A percentile compares a stretch with the other conserved stretches of the same genome.
These are phyloP conservation scores for Agroathelia rolfsii DNA, from an alignment of 1,284 basidiomycete genomes.

Conservation along the genomic window DNA sequence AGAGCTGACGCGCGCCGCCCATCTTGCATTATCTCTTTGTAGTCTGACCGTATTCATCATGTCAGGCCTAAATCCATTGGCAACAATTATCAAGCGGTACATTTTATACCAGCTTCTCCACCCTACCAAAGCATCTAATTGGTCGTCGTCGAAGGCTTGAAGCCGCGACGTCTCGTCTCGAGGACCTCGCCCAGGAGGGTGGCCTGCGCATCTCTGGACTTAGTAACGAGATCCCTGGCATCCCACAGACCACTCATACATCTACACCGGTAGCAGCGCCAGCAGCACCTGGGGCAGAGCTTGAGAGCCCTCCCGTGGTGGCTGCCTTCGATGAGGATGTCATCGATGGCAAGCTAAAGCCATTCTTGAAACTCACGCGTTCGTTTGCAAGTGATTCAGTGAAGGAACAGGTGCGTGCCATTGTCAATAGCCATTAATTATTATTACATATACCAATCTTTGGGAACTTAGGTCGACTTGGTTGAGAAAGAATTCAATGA, in stretches of 20 bases:
- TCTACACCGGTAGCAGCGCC: conserved; percentile 30
- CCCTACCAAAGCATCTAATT: conserved; percentile 9
- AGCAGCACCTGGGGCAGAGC: conserved; percentile 23
- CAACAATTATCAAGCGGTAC: conserved; percentile 78
- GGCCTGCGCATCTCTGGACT: conserved; percentile 22
- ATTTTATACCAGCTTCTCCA: conserved; percentile 15
- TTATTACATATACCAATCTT: conserved; percentile 5
- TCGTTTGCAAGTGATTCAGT: conserved; percentile 64
- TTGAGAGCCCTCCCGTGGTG: conserved; percentile 49
- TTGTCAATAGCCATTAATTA: conserved; percentile 3
- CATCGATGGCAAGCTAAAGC: conserved; percentile 60
- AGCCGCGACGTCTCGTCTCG: conserved; percentile 90
- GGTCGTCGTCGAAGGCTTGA: conserved; percentile 73
- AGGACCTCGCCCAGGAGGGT: conserved; percentile 70
- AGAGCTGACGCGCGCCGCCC: conserved; percentile 1
- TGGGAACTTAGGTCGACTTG: conserved; percentile 47
- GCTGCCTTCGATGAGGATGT: conserved; percentile 70
- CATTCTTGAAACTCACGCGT: conserved; percentile 68
- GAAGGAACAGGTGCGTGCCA: conserved; percentile 62
- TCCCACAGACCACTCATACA: conserved; percentile 23
- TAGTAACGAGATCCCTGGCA: too few relatives aligned
- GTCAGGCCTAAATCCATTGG: conserved; percentile 53
- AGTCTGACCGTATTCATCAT: conserved; percentile 15
- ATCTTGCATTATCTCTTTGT: not conserved
- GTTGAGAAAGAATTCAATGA: conserved; percentile 64